Evolutionary conservation across 495 filamentous ascomycete genomes (phyloP).

Genomic region (Penicillium herquei): DNA sequence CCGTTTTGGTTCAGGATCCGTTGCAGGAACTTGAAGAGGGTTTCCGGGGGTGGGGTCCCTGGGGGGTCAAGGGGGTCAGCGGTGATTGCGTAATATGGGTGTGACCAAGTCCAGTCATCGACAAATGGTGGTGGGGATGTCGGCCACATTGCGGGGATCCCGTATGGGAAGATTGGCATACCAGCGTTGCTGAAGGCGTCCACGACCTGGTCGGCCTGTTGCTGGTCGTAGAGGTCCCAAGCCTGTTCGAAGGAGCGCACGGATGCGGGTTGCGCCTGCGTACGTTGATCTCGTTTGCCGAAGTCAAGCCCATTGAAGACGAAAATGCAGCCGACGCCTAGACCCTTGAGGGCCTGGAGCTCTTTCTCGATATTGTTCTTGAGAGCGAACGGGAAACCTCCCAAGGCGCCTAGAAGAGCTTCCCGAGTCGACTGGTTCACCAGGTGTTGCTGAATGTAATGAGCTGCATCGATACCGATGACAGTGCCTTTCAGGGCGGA

Average conservation of each 20-base stretch:
- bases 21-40: slow-evolving; percentile 73
- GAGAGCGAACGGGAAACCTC: slow-evolving; percentile 80
- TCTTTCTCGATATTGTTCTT: slow-evolving; percentile 69
- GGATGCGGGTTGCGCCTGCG: slow-evolving; percentile 40
- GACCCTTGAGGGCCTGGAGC: slow-evolving; percentile 62
- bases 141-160: background rate
- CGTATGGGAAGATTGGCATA: slow-evolving; percentile 41
- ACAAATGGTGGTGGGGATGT: background rate
- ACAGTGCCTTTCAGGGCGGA: slow-evolving; percentile 66
- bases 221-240: slow-evolving; percentile 84
- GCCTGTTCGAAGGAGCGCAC: slow-evolving; percentile 57
- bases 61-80: slow-evolving; percentile 21
- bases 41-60: slow-evolving; percentile 57
- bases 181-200: slow-evolving; percentile 78
- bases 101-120: background rate
- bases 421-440: slow-evolving; percentile 67
- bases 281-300: slow-evolving; percentile 62
- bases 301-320: slow-evolving; percentile 86
- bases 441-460: slow-evolving; percentile 79
- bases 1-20: slow-evolving; percentile 64
- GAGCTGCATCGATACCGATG: slow-evolving; percentile 84
- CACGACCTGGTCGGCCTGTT: slow-evolving; percentile 74
- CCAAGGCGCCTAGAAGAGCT: slow-evolving; percentile 83
- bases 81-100: background rate
- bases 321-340: slow-evolving; percentile 68